Evolutionary conservation across 2,329 filamentous ascomycete genomes (phyloP).

Genomic region (Fusarium udum): DNA sequence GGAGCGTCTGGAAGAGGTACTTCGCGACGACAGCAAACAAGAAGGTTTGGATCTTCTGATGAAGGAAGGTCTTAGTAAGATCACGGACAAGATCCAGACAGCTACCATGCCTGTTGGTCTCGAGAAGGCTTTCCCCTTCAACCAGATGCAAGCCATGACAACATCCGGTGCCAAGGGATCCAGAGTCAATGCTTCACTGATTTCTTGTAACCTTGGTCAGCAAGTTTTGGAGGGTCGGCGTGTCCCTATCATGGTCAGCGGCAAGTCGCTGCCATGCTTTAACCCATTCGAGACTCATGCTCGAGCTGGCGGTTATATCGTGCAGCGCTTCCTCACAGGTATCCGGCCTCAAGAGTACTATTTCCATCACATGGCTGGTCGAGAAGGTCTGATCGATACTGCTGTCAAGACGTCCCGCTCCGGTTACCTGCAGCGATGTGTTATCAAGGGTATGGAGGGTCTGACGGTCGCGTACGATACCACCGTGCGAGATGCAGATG

Average conservation of each 20-base stretch:
- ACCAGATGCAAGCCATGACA: conserved; percentile 99
- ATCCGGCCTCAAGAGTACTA: conserved; percentile 98
- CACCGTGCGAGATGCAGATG: conserved; percentile 93
- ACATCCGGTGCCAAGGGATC: conserved; percentile 94
- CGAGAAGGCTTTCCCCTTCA: conserved; percentile 91
- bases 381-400: conserved; percentile 98
- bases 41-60: conserved; percentile 88
- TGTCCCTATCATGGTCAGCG: conserved; percentile 97
- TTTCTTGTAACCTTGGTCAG: conserved; percentile 96
- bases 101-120: conserved; percentile 84
- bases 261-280: conserved; percentile 95
- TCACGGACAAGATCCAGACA: conserved; percentile 82
- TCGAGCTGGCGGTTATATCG: conserved; percentile 91
- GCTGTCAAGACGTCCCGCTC: conserved; percentile 98
- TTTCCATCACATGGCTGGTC: conserved; percentile 99
- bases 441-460: conserved; percentile 99
- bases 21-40: conserved; percentile 91
- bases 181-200: conserved; percentile 93
- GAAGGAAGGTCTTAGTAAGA: conserved; percentile 72
- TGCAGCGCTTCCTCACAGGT: conserved; percentile 96
- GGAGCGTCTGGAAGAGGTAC: conserved; percentile 84
- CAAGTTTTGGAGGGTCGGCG: conserved; percentile 94
- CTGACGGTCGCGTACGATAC: conserved; percentile 92
- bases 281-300: conserved; percentile 89
- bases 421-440: conserved; percentile 93